Base-by-base conservation (phyloP, 768 basidiomycete genomes). In the Mycena leptocephala region DNA sequence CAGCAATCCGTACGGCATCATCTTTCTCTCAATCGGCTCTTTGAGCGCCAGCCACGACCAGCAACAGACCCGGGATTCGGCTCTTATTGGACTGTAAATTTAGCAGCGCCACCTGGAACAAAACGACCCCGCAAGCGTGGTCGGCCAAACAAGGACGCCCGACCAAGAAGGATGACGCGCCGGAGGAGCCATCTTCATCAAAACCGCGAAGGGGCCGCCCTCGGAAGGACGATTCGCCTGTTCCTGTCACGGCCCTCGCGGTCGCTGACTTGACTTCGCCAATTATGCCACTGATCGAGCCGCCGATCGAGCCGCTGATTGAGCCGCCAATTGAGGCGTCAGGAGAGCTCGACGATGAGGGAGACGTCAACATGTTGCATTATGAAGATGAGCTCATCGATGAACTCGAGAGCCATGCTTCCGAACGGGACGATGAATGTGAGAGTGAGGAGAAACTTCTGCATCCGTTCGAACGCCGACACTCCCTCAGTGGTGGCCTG, bases 1-100 rank as follows among this genome's bases (percentile, higher is more conserved):
- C 78, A 96, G 95, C 95, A 96, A 95, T 96, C 95, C 51, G 95
- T 96, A 71, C 90, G 95, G 72, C 95, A 96, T 76, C 95, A 96
- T 84, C 88, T 96, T 43, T 96, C 95, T 14, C 85, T 96, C 64
- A 96, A 96, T 84, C 91, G 94, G 41, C 85, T 96, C 6, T 96
- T 96, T 80, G 95, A 96, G 82, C 90, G 95, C 63, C 94, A 95
- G 79, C 93, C 94, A 24, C 90, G 95, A 63, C 95, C 95, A 10
- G 93, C 94, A 13, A 95, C 95, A 35, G 95, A 96, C 82, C 95
- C 95, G 16, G 95, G 95, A 20, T 95, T 95, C 82, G 95, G 95
- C 26, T 96, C 95, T 14, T 96, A 96, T 81, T 96, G 95, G 95
- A 95, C 95, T 41, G 95, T 96, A n/a, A 96, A 96, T 83, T 88